Percentiles rank a stretch among this genome's conserved stretches.
Evolutionary conservation across 352 stramenopile genomes (phyloP).

Genomic region (Pythium aquatile): DNA sequence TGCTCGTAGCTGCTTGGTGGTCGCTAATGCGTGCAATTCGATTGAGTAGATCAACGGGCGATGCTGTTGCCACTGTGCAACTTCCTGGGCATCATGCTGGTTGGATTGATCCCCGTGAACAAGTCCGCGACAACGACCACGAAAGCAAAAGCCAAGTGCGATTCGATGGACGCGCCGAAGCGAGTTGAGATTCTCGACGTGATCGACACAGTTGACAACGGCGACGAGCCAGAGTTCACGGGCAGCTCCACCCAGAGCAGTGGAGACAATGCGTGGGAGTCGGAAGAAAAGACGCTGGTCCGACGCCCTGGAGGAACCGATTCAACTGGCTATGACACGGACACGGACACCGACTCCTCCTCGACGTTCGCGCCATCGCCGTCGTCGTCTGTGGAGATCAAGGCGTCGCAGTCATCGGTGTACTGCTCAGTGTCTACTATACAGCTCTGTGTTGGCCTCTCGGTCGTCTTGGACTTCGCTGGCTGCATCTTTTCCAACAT

Average conservation of each 20-base stretch:
- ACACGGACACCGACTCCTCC: conserved; percentile 12
- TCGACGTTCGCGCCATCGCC: not conserved
- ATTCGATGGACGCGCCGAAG: conserved; percentile 1
- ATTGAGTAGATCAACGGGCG: conserved; percentile 51
- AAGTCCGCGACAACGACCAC: not conserved
- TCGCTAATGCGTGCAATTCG: not conserved
- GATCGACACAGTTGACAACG: conserved; percentile 12
- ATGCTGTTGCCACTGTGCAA: conserved; percentile 88
- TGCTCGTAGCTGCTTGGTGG: not conserved
- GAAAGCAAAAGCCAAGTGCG: not conserved
- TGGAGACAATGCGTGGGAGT: conserved; percentile 4
- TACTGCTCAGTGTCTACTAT: conserved; percentile 50
- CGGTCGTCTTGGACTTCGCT: conserved; percentile 77
- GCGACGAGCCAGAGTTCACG: conserved; percentile 26
- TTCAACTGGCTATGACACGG: conserved; percentile 24
- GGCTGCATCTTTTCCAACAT: conserved; percentile 86
- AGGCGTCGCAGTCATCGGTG: conserved; percentile 25
- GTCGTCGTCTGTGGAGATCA: conserved; percentile 10
- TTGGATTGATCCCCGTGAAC: conserved; percentile 54
- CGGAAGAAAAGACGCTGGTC: conserved; percentile 49
- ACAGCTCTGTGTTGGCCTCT: conserved; percentile 64
- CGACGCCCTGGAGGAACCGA: conserved; percentile 29
- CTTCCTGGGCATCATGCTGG: conserved; percentile 86
- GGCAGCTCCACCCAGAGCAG: not conserved
- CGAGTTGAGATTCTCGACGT: conserved; percentile 6